Evolutionary conservation across 176 grass and related monocot genomes (phyloP), one percentile per base, ranked within the genome.

Genomic region (Coix lacrymajobi): DNA sequence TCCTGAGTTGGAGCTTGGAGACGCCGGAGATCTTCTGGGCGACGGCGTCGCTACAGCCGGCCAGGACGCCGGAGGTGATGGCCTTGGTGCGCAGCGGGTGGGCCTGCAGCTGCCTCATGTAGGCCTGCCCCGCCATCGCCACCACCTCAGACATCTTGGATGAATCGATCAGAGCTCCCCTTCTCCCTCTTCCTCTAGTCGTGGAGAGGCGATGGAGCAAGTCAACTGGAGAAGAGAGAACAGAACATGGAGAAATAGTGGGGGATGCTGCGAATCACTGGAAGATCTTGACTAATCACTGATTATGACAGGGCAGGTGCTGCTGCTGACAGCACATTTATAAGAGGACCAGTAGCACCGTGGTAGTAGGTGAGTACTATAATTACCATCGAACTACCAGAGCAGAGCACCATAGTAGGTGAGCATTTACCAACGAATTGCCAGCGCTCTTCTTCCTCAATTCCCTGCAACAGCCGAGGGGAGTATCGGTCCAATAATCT

Each of bases 41-140:
- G 62, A 91, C 75, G 31, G 77, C 89, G 82, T 94, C 92, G 81
- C 92, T 94, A 82, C 83, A 94, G 48, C 92, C 92, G 45, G 89
- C 92, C 56, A 94, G 81, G 25, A 94, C 86, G 31, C n/a, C 89
- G 48, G 92, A 91, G 7, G 92, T 94, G 63, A 94, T 85, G 48
- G 92, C 92, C 88, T 96, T 96, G 79, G 93, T 96, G 86, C 93
- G 90, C 41, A 96, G 93, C 62, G 93, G 93, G 79, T 91, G 86
- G 32, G 52, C 63, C n/a, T 81, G 81, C 62, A 96, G 90, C 85
- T 96, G 93, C 67, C 39, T 60, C 79, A 96, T 92, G 86, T 96
- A 96, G 75, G 90, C 90, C 67, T 90, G 78, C 81, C 93, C 91
- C 24, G 72, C 86, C 62, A 68, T 89, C 11, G 88, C 69, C 88